Conservation (phyloP, 208 protist species). For the Crithidia acanthocephali region DNA sequence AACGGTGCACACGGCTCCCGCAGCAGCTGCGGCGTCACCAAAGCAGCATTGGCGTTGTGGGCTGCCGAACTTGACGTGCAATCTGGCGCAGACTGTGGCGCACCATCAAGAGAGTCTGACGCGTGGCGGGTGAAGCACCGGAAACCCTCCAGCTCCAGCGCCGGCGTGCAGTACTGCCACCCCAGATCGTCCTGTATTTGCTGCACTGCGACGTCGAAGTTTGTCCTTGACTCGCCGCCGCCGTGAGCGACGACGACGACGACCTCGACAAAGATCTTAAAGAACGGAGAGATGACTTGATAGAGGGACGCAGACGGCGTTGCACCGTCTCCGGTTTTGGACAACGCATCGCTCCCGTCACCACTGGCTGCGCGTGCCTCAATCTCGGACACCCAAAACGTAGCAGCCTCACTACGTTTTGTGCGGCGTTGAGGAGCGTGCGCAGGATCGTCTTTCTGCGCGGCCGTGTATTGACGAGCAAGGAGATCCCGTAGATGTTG, state of each 20-base stretch:
- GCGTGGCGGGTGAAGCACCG: conserved; percentile 15
- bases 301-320: conserved; percentile 11
- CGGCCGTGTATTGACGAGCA: too few species aligned
- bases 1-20: conserved; percentile 26
- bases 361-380: not conserved
- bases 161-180: conserved; percentile 20
- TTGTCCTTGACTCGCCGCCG: not conserved
- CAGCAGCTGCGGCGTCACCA: not conserved
- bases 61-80: not conserved
- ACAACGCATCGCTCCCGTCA: not conserved
- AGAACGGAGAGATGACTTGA: conserved; percentile 10
- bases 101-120: not conserved
- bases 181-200: conserved; percentile 6
- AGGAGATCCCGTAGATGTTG: not conserved
- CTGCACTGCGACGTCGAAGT: not conserved
- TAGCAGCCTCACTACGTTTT: too few species aligned
- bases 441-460: not conserved
- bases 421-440: not conserved
- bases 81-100: not conserved
- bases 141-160: conserved; percentile 17
- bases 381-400: conserved; percentile 32
- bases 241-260: conserved; percentile 8
- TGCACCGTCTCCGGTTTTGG: not conserved
- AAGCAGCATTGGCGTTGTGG: not conserved
- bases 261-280: conserved; percentile 23